Conservation (phyloP, 1,284 basidiomycete genomes). For the Porogramme epimiltina region DNA sequence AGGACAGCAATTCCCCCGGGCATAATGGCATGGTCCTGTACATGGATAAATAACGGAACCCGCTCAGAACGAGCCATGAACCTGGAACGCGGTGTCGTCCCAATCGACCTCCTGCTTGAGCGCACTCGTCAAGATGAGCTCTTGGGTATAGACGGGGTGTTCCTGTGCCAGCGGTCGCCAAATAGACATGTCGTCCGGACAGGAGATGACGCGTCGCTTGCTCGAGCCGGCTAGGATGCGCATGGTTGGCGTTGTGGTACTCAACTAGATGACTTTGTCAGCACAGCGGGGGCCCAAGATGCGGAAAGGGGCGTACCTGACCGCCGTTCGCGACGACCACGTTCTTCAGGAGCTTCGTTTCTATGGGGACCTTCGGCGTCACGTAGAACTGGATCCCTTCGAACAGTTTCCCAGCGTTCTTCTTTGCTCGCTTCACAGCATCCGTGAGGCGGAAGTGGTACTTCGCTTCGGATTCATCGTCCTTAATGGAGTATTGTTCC, state of each 20-base stretch:
- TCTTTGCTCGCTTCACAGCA: constrained; percentile 58
- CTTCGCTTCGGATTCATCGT: constrained; percentile 63
- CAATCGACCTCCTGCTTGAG: constrained; percentile 69
- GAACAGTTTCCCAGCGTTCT: constrained; percentile 55
- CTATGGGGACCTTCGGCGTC: constrained; percentile 59
- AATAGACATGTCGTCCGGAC: constrained; percentile 55
- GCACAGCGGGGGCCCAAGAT: not conserved
- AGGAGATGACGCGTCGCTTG: constrained; percentile 64
- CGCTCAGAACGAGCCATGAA: constrained; percentile 19
- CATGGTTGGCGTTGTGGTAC: constrained; percentile 51
- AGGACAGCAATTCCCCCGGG: too few relatives aligned
- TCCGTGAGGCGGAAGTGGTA: constrained; percentile 63
- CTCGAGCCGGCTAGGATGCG: constrained; percentile 53
- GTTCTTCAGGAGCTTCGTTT: constrained; percentile 60
- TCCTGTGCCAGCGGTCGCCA: constrained; percentile 60
- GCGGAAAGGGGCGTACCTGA: constrained; percentile 44
- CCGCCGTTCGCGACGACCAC: constrained; percentile 71
- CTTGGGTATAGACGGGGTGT: constrained; percentile 63
- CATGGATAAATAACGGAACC: too few relatives aligned
- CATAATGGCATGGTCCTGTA: too few relatives aligned
- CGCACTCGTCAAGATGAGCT: constrained; percentile 64
- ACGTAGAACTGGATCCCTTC: constrained; percentile 71
- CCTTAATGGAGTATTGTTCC: constrained; percentile 56
- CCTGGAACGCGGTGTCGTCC: constrained; percentile 40
- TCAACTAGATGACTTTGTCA: constrained; percentile 34